A percentile compares a stretch with the other conserved stretches of the same genome.
Evolutionary conservation across 1,139 yeast genomes (phyloP).

Genomic region (Eremothecium sinecaudum): DNA sequence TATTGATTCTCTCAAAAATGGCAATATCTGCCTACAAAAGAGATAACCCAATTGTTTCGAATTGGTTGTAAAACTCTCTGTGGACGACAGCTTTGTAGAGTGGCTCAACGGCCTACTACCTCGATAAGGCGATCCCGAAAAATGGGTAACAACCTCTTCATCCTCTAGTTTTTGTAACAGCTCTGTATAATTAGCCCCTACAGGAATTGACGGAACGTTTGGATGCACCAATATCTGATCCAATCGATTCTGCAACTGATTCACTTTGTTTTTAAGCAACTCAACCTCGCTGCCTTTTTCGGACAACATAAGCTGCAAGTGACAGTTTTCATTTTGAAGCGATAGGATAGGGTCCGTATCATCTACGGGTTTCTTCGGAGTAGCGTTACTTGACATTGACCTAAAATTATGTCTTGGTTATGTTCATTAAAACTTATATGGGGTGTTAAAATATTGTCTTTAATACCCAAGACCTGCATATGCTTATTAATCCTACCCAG

Average conservation of each 20-base stretch:
- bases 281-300: constrained; percentile 5
- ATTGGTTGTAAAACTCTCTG: constrained; percentile 17
- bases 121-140: constrained; percentile 19
- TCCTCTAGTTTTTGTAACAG: constrained; percentile 7
- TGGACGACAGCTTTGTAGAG: constrained; percentile 13
- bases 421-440: too few relatives aligned
- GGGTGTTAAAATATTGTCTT: too few relatives aligned
- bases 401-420: too few relatives aligned
- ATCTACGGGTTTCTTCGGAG: neutral
- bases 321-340: constrained; percentile 17
- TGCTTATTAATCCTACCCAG: too few relatives aligned
- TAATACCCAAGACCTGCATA: too few relatives aligned
- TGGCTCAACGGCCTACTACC: constrained; percentile 11
- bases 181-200: neutral
- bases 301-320: constrained; percentile 10
- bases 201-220: neutral
- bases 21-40: constrained; percentile 15
- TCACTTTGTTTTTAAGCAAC: neutral
- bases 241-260: constrained; percentile 1
- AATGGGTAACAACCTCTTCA: constrained; percentile 14
- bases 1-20: constrained; percentile 17
- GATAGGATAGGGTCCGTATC: neutral
- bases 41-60: constrained; percentile 12
- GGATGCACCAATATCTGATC: constrained; percentile 1
- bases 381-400: neutral